Base-by-base conservation (phyloP, 305 asterid species). In the Rubia balearica region DNA sequence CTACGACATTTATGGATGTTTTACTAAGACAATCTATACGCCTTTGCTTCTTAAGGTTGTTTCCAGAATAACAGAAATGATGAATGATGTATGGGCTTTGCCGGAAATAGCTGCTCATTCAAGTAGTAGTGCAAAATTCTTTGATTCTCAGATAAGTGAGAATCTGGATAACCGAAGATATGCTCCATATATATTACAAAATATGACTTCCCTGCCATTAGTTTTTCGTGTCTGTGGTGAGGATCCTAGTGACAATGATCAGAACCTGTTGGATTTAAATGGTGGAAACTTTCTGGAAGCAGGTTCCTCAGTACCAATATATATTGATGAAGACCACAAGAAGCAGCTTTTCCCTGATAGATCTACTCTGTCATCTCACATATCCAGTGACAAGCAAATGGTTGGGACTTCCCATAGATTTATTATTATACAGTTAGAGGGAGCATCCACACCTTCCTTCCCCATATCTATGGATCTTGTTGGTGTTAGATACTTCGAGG, bases 401-500 rank as follows among this genome's bases (percentile, higher is more conserved):
- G 77, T 78, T 76, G 91, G 87, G 80, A 83, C 90, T 61, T 82
- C 91, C 69, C 96, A 89, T 80, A 85, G 87, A 67, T 88, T 87
- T 80, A 90, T 91, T 70, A 79, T 83, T 79, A 82, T 94, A 82
- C 98, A 89, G 74, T 84, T 94, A 73, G 98, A 94, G 85, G 99
- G 96, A 74, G 83, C 95, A 72, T 86, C 96, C 67, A 61, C 74
- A 61, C 90, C 96, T 46, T 91, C 98, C 63, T 70, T 83, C 78
- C 96, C 96, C 72, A 85, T 94, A 81, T 94, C 99, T 64, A 89
- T 94, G 92, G 99, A 94, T 84, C 99, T 91, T 82, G 97, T 88
- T 49, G 98, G 99, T 65, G 90, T 87, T 67, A 87, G 91, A 81
- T 94, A 85, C 89, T 91, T 94, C 72, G 99, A 91, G 76, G 95